Evolutionary conservation across 352 stramenopile genomes (phyloP).

Genomic region (Pythium rhizo-oryzae): DNA sequence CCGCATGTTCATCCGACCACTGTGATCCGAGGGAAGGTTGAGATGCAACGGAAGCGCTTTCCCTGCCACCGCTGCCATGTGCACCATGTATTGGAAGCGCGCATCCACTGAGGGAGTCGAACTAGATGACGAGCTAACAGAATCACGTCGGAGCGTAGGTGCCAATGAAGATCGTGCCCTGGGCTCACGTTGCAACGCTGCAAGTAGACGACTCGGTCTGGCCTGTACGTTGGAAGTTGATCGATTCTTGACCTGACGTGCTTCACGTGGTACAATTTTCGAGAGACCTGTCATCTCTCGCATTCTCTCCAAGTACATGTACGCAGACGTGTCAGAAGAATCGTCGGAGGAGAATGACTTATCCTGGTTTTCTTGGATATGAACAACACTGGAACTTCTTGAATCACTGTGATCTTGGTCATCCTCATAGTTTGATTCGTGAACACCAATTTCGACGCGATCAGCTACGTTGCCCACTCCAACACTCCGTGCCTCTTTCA

Average conservation of each 20-base stretch:
- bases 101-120: conserved; percentile 54
- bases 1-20: conserved; percentile 42
- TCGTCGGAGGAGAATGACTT: conserved; percentile 26
- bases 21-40: conserved; percentile 37
- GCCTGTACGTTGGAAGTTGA: neutral
- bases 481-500: neutral
- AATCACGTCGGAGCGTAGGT: conserved; percentile 8
- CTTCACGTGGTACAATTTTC: neutral
- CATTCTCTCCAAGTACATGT: conserved; percentile 25
- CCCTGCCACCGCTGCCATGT: conserved; percentile 44
- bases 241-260: neutral
- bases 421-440: neutral
- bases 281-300: conserved; percentile 5
- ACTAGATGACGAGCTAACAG: conserved; percentile 33
- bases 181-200: neutral
- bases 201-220: neutral
- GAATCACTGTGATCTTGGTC: neutral
- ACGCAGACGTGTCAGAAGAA: conserved; percentile 29
- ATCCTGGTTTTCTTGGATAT: neutral
- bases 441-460: neutral
- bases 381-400: neutral
- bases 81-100: conserved; percentile 50
- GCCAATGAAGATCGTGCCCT: too few relatives aligned
- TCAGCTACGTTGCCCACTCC: neutral
- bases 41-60: conserved; percentile 52